A percentile compares a stretch with the other conserved stretches of the same genome.
phyloP scores from a whole-genome alignment of 108 stramenopile genomes.

The Skeletonema marinoi region DNA sequence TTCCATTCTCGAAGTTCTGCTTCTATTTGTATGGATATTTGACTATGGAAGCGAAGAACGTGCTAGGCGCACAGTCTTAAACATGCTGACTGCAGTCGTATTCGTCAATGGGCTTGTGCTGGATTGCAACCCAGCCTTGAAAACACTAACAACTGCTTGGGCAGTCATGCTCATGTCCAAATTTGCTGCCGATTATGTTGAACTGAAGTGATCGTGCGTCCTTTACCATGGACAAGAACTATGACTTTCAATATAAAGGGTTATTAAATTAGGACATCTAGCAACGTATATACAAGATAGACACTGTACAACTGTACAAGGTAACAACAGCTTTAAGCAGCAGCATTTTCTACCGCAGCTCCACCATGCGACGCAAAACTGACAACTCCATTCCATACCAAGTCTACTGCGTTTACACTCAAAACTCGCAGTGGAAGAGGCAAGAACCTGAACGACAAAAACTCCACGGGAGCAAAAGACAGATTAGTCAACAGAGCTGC shows the following conservation, averaged over 20 bases:
- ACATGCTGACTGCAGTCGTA: neutral
- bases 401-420: slow-evolving; percentile 74
- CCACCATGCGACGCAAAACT: slow-evolving; percentile 67
- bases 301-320: neutral
- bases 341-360: neutral
- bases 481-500: slow-evolving; percentile 60
- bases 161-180: neutral
- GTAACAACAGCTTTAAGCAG: neutral
- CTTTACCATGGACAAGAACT: too few relatives aligned
- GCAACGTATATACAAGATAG: too few relatives aligned
- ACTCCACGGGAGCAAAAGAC: slow-evolving; percentile 61
- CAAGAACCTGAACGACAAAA: slow-evolving; percentile 69
- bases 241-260: too few relatives aligned
- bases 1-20: neutral
- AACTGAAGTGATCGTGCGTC: neutral
- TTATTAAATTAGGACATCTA: too few relatives aligned
- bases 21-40: neutral
- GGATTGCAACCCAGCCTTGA: neutral
- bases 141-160: neutral
- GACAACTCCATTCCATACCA: slow-evolving; percentile 75
- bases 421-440: slow-evolving; percentile 66
- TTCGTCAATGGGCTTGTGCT: neutral
- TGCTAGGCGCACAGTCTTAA: neutral
- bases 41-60: neutral
- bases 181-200: neutral